Base-by-base conservation (phyloP, 768 basidiomycete genomes). In the Pulveroboletus sp. region DNA sequence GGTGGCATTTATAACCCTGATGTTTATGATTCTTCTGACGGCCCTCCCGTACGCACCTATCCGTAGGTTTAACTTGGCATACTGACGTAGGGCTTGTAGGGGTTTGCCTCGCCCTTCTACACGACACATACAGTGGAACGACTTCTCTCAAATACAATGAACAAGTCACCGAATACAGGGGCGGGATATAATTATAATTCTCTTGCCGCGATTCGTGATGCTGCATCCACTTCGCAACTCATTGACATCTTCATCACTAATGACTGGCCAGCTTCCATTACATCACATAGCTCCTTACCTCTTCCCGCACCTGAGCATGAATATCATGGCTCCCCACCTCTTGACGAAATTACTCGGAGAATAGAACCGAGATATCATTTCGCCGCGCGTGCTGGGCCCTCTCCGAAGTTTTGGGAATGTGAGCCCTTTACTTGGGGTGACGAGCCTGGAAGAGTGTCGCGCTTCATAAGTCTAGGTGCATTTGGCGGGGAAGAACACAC, bases 301-400 rank as follows among this genome's bases (percentile, higher is more conserved):
- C 60, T 81, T 9, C 75, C 81, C 36, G 61, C 65, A 6, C 67
- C 67, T 4, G 72, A 79, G 48, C 63, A 81, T 27, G 62, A 72
- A 15, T 56, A 70, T 35, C 60, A 68, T 9, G 76, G 75, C 5
- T 80, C 80, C 0, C 73, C 76, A 1, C 79, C 85, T 14, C 69
- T 89, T 6, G 82, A 86, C 54, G 83, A 88, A 35, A 67, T 84
- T 2, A 73, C 87, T 32, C 72, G 74, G 24, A 77, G 76, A 51
- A 80, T 78, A 24, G 86, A 85, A 59, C 93, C 95, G 2, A 79
- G 89, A 43, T 99, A 99, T 71, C 84, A 94, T 59, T 90, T 98
- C 62, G 80, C 86, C 18, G 78, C 80, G 43, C 75, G 75, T 8
- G 82, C 79, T 13, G 82, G 83, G 0, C 69, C 74, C n/a, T 78